Evolutionary conservation across 169 alveolate species (phyloP), one percentile per base, ranked within the genome.

Genomic region (Cryptosporidium tyzzeri): DNA sequence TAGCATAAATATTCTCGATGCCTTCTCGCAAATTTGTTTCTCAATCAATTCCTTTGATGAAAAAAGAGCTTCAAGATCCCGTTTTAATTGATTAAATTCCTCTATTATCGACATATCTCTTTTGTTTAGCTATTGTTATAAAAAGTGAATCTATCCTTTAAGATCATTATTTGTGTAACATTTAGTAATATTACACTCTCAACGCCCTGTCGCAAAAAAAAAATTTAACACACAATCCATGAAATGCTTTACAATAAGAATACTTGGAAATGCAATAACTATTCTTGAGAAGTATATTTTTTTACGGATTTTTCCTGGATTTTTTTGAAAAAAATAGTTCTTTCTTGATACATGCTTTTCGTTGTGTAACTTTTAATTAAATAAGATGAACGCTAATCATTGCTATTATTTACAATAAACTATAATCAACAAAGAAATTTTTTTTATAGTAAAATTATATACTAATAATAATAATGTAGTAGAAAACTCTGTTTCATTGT

Each of bases 51-150:
- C 86, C 35, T 59, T 73, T 5, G 71, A 73, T 18, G 86, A 33
- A 55, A 73, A 73, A 37, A 73, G 86, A 41, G n/a, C 70, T 10
- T 73, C 86, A 18, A 73, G 51, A 59, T 73, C 71, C 53, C 14
- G 71, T 39, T 39, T 73, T 31, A 73, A 73, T 59, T 73, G 44
- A 35, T 73, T 59, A 59, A 73, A 73, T 51, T 50, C 85, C 48
- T 55, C 33, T 50, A 55, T n/a, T 50, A 48, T 71, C 21, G 67
- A 14, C 85, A 71, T 71, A 16, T 65, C 71, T 65, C 50, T 23
- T 10, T 65, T 14, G 12, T 65, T 65, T 65, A 18, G 16, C 23
- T 65, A 7, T 29, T 37, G 16, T 10, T 35, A n/a, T 29, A 2
- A 65, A 31, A 14, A 14, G 6, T 5, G 3, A 65, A 14, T 4